phyloP scores from a whole-genome alignment of 805 yeast genomes.

The Saturnispora halmiae region DNA sequence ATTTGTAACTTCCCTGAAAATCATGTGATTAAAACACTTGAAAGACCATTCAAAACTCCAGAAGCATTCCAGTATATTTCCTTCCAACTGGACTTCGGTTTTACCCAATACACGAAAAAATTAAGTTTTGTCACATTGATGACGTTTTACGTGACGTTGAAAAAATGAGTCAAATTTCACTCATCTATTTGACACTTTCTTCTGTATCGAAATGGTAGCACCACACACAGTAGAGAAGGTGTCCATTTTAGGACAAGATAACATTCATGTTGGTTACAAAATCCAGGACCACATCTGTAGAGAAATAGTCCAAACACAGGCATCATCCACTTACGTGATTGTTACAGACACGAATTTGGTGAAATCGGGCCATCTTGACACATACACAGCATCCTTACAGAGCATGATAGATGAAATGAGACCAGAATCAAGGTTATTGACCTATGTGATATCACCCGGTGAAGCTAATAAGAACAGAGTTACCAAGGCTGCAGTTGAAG shows the following conservation, averaged over 20 bases:
- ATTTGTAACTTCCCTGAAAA: background rate
- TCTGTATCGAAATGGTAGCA: slow-evolving; percentile 1
- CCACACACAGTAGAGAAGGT: slow-evolving; percentile 38
- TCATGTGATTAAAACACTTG: background rate
- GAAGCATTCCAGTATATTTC: too few relatives aligned
- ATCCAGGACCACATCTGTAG: slow-evolving; percentile 65
- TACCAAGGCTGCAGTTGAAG: slow-evolving; percentile 90
- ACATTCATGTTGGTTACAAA: slow-evolving; percentile 84
- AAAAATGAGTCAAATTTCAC: background rate
- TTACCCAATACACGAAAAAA: too few relatives aligned
- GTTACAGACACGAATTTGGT: slow-evolving; percentile 79
- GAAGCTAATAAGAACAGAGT: slow-evolving; percentile 82
- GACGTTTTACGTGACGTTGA: too few relatives aligned
- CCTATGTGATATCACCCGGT: slow-evolving; percentile 81
- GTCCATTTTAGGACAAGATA: slow-evolving; percentile 68
- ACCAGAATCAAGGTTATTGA: slow-evolving; percentile 56
- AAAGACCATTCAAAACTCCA: too few relatives aligned
- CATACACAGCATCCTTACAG: slow-evolving; percentile 37
- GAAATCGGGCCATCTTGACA: slow-evolving; percentile 50
- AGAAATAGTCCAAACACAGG: slow-evolving; percentile 50
- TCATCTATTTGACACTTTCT: too few relatives aligned
- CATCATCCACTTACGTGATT: slow-evolving; percentile 87
- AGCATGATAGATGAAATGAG: slow-evolving; percentile 29
- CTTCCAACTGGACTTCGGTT: too few relatives aligned
- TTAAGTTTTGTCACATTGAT: too few relatives aligned